Percentiles rank a stretch among this genome's conserved stretches.
Evolutionary conservation across 2,329 filamentous ascomycete species (phyloP).

Genomic region (Diplodia seriata): DNA sequence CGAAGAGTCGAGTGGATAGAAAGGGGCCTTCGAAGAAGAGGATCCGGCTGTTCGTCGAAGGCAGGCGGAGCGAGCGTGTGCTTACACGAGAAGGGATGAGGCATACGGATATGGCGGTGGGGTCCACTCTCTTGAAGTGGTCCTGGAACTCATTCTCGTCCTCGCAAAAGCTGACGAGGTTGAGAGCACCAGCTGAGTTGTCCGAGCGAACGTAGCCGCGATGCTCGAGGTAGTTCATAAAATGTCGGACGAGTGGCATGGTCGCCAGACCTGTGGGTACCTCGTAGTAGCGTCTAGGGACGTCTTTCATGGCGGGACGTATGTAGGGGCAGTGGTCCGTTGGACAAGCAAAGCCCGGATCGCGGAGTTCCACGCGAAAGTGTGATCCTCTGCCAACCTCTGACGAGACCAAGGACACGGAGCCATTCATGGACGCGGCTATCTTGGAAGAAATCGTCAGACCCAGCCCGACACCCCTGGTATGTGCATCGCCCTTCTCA

Average conservation of each 20-base stretch:
- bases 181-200: conserved; percentile 34
- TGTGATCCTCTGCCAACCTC: conserved; percentile 49
- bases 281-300: conserved; percentile 35
- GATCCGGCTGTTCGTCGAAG: conserved; percentile 36
- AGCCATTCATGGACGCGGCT: conserved; percentile 50
- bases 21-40: conserved; percentile 43
- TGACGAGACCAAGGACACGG: conserved; percentile 49
- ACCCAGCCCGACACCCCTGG: conserved; percentile 53
- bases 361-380: conserved; percentile 46
- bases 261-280: conserved; percentile 11
- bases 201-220: conserved; percentile 33
- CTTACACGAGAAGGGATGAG: conserved; percentile 40
- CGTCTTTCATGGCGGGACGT: conserved; percentile 1
- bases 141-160: conserved; percentile 37
- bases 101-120: conserved; percentile 41
- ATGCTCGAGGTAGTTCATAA: conserved; percentile 35
- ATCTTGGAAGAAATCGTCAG: conserved; percentile 54
- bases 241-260: conserved; percentile 33
- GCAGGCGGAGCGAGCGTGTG: conserved; percentile 36
- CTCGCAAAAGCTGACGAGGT: conserved; percentile 41
- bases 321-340: conserved; percentile 2
- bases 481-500: conserved; percentile 50
- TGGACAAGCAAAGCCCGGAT: conserved; percentile 39
- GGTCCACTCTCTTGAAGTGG: conserved; percentile 32
- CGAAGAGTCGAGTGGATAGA: conserved; percentile 35